Evolutionary conservation across 2,329 filamentous ascomycete species (phyloP).

Genomic region (Monilinia vaccinii-corymbosi): DNA sequence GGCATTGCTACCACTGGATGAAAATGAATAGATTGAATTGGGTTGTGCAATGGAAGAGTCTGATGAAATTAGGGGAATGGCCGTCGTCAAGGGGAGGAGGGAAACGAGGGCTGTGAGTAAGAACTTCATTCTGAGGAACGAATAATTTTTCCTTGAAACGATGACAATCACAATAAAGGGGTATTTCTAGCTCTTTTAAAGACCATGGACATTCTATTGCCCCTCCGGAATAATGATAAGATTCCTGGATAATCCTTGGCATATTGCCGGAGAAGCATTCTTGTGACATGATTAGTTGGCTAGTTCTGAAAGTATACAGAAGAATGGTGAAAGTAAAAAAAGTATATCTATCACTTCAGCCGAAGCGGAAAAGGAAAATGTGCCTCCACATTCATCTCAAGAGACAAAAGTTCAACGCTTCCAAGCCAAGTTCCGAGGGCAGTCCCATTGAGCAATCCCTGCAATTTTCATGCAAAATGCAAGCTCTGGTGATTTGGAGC

Average conservation of each 20-base stretch:
- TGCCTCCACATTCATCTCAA: neutral
- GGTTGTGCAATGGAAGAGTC: neutral
- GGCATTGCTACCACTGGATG: constrained; percentile 8
- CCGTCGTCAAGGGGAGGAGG: neutral
- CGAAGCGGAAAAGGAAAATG: constrained; percentile 7
- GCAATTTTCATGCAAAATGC: neutral
- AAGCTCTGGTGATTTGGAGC: neutral
- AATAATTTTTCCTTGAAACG: neutral
- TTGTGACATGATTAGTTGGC: neutral
- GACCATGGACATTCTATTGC: neutral
- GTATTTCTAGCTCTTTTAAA: neutral
- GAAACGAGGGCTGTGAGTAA: neutral
- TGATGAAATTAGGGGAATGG: neutral
- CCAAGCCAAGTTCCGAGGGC: neutral
- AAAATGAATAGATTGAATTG: neutral
- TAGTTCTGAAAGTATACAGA: neutral
- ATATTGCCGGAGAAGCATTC: neutral
- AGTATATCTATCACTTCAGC: neutral
- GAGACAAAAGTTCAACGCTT: neutral
- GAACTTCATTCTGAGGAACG: neutral
- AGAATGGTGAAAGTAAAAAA: neutral
- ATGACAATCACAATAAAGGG: neutral
- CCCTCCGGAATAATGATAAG: neutral
- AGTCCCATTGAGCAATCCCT: neutral
- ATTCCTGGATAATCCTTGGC: neutral